Evolutionary conservation across 2,329 filamentous ascomycete genomes (phyloP).

Genomic region (Trichophyton mentagrophytes): DNA sequence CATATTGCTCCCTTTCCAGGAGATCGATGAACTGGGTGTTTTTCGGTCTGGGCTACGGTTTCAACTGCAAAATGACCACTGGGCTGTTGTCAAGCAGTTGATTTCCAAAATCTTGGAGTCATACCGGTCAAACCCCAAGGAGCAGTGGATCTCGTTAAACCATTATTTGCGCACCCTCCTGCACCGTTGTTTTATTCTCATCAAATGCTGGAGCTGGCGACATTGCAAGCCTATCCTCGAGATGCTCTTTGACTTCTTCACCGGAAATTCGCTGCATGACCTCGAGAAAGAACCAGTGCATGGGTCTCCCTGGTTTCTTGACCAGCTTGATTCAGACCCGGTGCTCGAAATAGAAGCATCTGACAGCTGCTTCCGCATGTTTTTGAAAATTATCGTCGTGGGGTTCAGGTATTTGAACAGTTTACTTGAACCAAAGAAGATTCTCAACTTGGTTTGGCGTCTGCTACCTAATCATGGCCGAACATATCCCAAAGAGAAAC

Average conservation of each 20-base stretch:
- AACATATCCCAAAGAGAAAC: constrained; percentile 46
- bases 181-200: constrained; percentile 41
- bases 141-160: constrained; percentile 38
- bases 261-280: constrained; percentile 39
- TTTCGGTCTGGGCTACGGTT: constrained; percentile 31
- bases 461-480: constrained; percentile 49
- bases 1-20: constrained; percentile 40
- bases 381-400: constrained; percentile 44
- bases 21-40: constrained; percentile 41
- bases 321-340: constrained; percentile 35
- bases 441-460: constrained; percentile 45
- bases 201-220: constrained; percentile 45
- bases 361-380: constrained; percentile 46
- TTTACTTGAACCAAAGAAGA: constrained; percentile 40
- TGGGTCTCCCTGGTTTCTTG: constrained; percentile 43
- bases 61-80: constrained; percentile 34
- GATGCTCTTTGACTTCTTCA: constrained; percentile 48
- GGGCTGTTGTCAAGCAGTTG: constrained; percentile 37
- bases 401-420: constrained; percentile 37
- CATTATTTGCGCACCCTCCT: constrained; percentile 42
- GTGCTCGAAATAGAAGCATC: constrained; percentile 33
- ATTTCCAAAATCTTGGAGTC: constrained; percentile 36
- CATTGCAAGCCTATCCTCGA: constrained; percentile 43
- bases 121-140: constrained; percentile 32
- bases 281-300: constrained; percentile 40